Base-by-base conservation (phyloP, 2,329 filamentous ascomycete genomes). In the Trichoderma aggressivum region DNA sequence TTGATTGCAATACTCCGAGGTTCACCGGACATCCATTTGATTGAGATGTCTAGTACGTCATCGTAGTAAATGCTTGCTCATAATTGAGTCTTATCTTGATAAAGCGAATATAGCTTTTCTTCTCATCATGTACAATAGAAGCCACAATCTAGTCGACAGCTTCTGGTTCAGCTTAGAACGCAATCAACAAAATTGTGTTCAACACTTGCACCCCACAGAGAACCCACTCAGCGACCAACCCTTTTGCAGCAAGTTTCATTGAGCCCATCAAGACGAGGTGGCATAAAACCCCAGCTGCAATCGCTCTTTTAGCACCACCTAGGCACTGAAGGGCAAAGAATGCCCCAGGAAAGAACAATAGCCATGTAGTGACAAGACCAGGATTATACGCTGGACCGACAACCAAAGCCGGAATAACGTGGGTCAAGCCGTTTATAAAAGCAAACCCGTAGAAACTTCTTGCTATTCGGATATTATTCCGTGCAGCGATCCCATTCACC, bases 191-290 rank as follows among this genome's bases (percentile, higher is more conserved):
- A 16, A 50, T 18, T 1, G 65, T 60, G 5, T 68, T 59, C 55
- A 68, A n/a, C 16, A 60, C 65, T 21, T 68, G 65, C 26, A 68
- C 65, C 5, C 53, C 28, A 18, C 65, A 68, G 39, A 68, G 65
- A n/a, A 39, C 36, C 55, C 65, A 59, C 28, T 68, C 55, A 34
- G 55, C 7, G 7, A 68, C n/a, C 26, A 60, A 34, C 6, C 65
- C 65, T 50, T 68, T 60, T 3, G 65, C 65, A 21, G 65, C 65
- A n/a, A 68, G 65, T 21, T 68, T 60, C 65, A 68, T 68, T 21
- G 65, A 68, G 7, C 65, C 65, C 65, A 68, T 68, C 36, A 68
- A 60, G 14, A 68, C n/a, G 11, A 68, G 16, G 26, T 68, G 65
- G 12, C 55, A 60, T 26, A 60, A 4, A 6, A 68, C 26, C 4